Conservation (phyloP, 2,329 filamentous ascomycete genomes). For the Drechslerella dactyloides region DNA sequence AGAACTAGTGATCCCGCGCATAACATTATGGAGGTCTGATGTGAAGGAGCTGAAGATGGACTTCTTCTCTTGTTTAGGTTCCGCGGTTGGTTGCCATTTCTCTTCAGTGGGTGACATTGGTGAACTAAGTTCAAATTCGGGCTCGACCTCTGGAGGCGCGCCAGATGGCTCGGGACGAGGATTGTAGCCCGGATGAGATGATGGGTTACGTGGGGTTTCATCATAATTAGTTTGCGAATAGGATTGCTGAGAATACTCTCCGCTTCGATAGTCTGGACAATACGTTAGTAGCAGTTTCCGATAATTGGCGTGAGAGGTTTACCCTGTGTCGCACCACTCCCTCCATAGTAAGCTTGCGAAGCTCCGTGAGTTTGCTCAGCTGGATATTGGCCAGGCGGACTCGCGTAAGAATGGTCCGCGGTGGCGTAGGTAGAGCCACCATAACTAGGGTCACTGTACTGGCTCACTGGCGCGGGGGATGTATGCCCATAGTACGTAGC, state of each 20-base stretch:
- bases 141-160: slow-evolving; percentile 38
- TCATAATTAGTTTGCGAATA: neutral
- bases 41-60: slow-evolving; percentile 40
- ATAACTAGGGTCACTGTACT: slow-evolving; percentile 40
- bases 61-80: slow-evolving; percentile 27
- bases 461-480: slow-evolving; percentile 26
- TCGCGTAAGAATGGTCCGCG: slow-evolving; percentile 23
- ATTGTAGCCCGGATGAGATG: slow-evolving; percentile 25
- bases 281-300: slow-evolving; percentile 3
- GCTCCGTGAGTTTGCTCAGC: slow-evolving; percentile 15
- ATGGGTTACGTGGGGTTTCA: slow-evolving; percentile 43
- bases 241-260: slow-evolving; percentile 12
- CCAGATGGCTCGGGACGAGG: slow-evolving; percentile 41
- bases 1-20: slow-evolving; percentile 32
- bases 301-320: neutral
- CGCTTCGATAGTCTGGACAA: slow-evolving; percentile 26
- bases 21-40: slow-evolving; percentile 27
- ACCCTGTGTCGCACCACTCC: slow-evolving; percentile 20
- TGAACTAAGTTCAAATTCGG: slow-evolving; percentile 25
- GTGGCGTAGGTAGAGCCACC: slow-evolving; percentile 21
- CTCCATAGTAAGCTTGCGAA: slow-evolving; percentile 27
- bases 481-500: slow-evolving; percentile 37
- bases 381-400: slow-evolving; percentile 6
- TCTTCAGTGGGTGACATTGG: slow-evolving; percentile 8
- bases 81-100: slow-evolving; percentile 42